Evolutionary conservation across 192 early-diverging fungal genomes (phyloP), one percentile per base, ranked within the genome.

Genomic region (Gonapodya prolifera): DNA sequence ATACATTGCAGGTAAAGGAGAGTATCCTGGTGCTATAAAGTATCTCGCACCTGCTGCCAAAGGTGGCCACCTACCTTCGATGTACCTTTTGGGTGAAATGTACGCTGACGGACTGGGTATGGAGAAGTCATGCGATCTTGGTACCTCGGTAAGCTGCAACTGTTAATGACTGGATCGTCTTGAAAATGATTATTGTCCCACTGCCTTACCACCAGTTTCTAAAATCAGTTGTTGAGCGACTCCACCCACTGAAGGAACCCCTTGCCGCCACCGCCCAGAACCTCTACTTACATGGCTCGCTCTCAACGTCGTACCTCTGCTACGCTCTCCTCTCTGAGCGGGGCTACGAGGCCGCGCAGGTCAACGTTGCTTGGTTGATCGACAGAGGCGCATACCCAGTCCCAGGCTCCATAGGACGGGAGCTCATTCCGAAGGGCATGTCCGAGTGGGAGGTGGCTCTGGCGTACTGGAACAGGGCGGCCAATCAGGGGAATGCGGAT

Each of bases 391-490:
- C n/a, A 30, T 35, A 69, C 70, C n/a, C n/a, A n/a, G n/a, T n/a
- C n/a, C 17, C 69, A 23, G 45, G 32, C 34, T 28, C 45, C 31
- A 33, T 70, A 13, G 33, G 31, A 31, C 31, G 17, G 70, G 30
- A 31, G 18, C 61, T 75, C 61, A 16, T 35, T 33, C n/a, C n/a
- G n/a, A n/a, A n/a, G n/a, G n/a, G n/a, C n/a, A n/a, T n/a, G n/a
- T n/a, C n/a, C n/a, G n/a, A 79, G 75, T 85, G 81, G 35, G 86
- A 89, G 76, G 83, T 91, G 35, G 94, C 96, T 0, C 81, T 97
- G 35, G 88, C 90, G 23, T 91, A 96, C 79, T 99, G 95, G 95
- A 95, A 92, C 36, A 89, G 97, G 2, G 94, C 97, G 0, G 96
- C 96, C 2, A 97, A 96, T 78, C 95, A 96, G 77, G 89, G 91